Percentiles rank a stretch among this genome's conserved stretches.
phyloP scores from a whole-genome alignment of 2,329 filamentous ascomycete genomes.

The Rosellinia necatrix region DNA sequence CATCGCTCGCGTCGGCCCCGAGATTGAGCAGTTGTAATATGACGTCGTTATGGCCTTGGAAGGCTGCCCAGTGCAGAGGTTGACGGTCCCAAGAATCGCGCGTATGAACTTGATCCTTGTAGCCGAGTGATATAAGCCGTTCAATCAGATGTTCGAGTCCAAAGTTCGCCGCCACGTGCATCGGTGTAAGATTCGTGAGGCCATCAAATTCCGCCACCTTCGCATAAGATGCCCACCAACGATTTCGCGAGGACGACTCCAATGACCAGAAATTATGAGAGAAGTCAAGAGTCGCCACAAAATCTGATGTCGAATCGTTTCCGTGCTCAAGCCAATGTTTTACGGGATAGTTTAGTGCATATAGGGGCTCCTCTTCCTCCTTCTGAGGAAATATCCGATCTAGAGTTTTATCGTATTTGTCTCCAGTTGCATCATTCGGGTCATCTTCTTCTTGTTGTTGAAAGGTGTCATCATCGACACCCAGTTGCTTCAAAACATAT shows the following conservation, averaged over 20 bases:
- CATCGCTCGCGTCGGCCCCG: not conserved
- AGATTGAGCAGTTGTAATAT: not conserved
- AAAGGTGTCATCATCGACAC: not conserved
- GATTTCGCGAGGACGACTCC: conserved; percentile 1
- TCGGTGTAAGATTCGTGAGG: not conserved
- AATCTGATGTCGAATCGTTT: not conserved
- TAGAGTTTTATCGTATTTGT: not conserved
- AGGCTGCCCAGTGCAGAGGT: conserved; percentile 1
- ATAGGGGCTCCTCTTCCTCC: not conserved
- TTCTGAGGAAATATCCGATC: not conserved
- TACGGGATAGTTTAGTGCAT: not conserved
- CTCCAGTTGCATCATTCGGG: not conserved
- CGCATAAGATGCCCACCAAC: conserved; percentile 2
- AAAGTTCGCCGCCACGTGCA: conserved; percentile 2
- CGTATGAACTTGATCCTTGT: not conserved
- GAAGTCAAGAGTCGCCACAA: not conserved
- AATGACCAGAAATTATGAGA: conserved; percentile 1
- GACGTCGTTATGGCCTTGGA: not conserved
- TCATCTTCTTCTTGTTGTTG: too few species aligned
- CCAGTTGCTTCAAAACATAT: not conserved
- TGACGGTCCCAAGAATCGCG: not conserved
- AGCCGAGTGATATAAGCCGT: not conserved
- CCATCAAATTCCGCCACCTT: not conserved
- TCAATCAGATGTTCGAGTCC: not conserved
- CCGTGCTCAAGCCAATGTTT: conserved; percentile 2